Percentiles rank a stretch among this genome's conserved stretches.
Evolutionary conservation across 306 rosid genomes (phyloP).

Genomic region (Ziziphus jujuba): DNA sequence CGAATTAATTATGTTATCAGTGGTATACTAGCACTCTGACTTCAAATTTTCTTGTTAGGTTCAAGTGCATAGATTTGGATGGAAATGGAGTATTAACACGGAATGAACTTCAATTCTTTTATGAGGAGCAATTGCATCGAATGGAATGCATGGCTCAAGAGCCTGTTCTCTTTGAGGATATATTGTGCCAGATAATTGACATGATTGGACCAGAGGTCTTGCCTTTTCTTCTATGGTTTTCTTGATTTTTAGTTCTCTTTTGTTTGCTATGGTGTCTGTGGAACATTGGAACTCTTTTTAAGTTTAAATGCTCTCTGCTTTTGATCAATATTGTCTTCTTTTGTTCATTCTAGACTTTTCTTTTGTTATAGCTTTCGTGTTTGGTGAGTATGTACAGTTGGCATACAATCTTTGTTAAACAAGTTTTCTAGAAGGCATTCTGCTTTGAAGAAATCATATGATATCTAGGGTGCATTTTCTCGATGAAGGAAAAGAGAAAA

Average conservation of each 20-base stretch:
- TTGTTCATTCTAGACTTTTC: not conserved
- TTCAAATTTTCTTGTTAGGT: constrained; percentile 53
- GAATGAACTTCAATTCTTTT: constrained; percentile 94
- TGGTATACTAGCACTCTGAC: constrained; percentile 26
- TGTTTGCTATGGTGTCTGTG: not conserved
- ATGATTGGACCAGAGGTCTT: constrained; percentile 95
- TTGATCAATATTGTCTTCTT: not conserved
- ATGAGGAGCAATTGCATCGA: constrained; percentile 98
- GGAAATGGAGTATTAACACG: constrained; percentile 88
- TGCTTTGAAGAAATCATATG: not conserved
- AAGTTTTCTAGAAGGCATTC: not conserved
- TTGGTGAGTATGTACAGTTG: not conserved
- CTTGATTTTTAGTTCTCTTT: constrained; percentile 1
- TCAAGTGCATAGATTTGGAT: constrained; percentile 97
- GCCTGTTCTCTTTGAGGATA: constrained; percentile 98
- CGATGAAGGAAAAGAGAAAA: not conserved
- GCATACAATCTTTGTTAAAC: not conserved
- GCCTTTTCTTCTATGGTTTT: constrained; percentile 31
- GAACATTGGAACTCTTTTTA: not conserved
- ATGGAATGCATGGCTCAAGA: constrained; percentile 99
- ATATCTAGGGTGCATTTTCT: not conserved
- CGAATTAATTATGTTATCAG: constrained; percentile 14
- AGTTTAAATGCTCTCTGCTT: not conserved
- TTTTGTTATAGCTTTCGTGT: not conserved
- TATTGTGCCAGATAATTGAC: constrained; percentile 94